Evolutionary conservation across 768 basidiomycete species (phyloP), one percentile per base, ranked within the genome.

Genomic region (Boletus barrowsii): DNA sequence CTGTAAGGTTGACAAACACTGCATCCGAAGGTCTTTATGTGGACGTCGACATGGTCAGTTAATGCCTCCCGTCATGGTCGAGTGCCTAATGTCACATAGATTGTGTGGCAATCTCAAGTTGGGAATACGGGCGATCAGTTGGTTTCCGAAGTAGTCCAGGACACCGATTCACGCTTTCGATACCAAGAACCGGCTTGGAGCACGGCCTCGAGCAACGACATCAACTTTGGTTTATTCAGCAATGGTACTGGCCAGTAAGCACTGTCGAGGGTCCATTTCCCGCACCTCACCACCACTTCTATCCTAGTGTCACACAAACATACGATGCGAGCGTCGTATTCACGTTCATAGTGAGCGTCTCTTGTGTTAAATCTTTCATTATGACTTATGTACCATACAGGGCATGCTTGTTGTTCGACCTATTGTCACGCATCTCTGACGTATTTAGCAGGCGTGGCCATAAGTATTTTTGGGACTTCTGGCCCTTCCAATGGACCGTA

Each of bases 31-130:
- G 56, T 32, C 45, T 45, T 18, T 70, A 64, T 42, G 60, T 83
- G 42, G 82, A 80, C 57, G 64, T 83, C 26, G 81, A 83, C 52
- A 79, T 75, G 56, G 80, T 63, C 32, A 49, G 46, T 49, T 10
- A 4, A 42, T 18, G 5, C 47, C n/a, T 39, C 36, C 11, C 26
- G 8, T 29, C 20, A 1, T 5, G 2, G 13, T 36, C 15, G 11
- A 26, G 32, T 7, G 2, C 39, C 46, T 29, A 36, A 53, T 17
- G 8, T 17, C 32, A 3, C 49, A n/a, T 47, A 70, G 68, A 61
- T 70, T 11, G 62, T 52, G 13, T 70, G 68, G 68, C 59, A 68
- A 54, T 70, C 68, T 1, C 61, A 69, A 47, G 53, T 70, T 29
- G 66, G 66, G 26, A 56, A 32, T 17, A 15, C 44, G 0, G 42